Evolutionary conservation across 352 stramenopile species (phyloP), one percentile per base, ranked within the genome.

Genomic region (Globisporangium viniferum): DNA sequence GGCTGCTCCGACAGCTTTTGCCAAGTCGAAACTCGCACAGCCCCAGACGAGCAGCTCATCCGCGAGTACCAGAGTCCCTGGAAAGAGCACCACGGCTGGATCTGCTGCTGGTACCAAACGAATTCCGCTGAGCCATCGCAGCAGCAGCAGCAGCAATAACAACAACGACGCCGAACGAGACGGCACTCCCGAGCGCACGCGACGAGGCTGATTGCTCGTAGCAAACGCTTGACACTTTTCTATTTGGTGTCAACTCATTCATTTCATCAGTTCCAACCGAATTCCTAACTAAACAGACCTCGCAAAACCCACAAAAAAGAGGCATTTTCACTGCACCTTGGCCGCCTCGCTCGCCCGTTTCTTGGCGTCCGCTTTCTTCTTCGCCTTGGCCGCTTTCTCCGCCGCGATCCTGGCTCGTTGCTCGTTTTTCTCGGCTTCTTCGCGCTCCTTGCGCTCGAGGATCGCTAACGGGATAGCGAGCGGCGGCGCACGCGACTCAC

Each of bases 381-480:
- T 63, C 22, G 71, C 68, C 65, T 77, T 73, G n/a, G 46, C 39
- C 2, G 44, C 56, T 48, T 79, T 69, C 33, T 73, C 71, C 0
- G 60, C 67, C 15, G 71, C 67, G 10, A 72, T 66, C 64, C 81
- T 76, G 22, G 61, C 66, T 24, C 57, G 59, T 22, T 64, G 67
- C 60, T 81, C 77, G 15, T 63, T 54, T 35, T 79, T 84, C 36
- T 88, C 80, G 4, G 68, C 72, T 31, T 87, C 77, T 31, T 80
- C 73, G 63, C 85, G 78, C 49, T 83, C 79, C 63, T 86, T 82
- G 33, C 81, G 82, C 65, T 89, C 80, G 46, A 71, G 66, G 59
- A 91, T 80, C 24, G 84, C 76, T 24, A 87, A 64, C 22, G 81
- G 80, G 29, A 89, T 73, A 27, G 78, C 70, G 36, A 90, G 71